Conservation (phyloP, 1,284 basidiomycete genomes). For the Ustilago nuda region DNA sequence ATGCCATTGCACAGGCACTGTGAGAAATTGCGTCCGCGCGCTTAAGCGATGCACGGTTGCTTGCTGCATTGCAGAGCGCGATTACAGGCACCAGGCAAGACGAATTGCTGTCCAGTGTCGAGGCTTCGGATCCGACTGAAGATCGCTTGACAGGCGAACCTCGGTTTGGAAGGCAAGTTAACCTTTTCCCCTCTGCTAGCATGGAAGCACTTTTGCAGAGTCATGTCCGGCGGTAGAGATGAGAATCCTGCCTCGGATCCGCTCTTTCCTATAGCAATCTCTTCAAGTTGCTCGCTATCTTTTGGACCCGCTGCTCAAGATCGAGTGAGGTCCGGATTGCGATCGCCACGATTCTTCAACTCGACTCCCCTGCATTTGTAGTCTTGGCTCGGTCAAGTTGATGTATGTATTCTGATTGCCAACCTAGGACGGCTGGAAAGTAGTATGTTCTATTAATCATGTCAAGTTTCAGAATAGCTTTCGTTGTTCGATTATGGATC, state of each 20-base stretch:
- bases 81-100: neutral
- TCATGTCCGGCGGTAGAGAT: neutral
- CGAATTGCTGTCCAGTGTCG: neutral
- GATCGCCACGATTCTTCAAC: neutral
- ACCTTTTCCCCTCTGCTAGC: neutral
- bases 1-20: neutral
- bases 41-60: neutral
- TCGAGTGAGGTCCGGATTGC: neutral
- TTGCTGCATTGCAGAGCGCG: neutral
- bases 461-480: neutral
- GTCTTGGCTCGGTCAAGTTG: neutral
- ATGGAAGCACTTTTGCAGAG: neutral
- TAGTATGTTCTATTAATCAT: neutral
- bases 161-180: neutral
- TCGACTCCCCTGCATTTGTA: neutral
- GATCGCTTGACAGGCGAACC: neutral
- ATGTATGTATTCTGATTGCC: too few relatives aligned
- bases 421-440: neutral
- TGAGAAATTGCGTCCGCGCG: neutral
- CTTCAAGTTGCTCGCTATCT: constrained; percentile 1
- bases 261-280: neutral
- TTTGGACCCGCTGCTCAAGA: neutral
- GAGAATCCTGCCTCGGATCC: constrained; percentile 1
- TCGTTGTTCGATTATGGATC: neutral
- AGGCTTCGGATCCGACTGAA: constrained; percentile 4